Evolutionary conservation across 441 rosid species (phyloP).

Genomic region (Jatropha podagrica): DNA sequence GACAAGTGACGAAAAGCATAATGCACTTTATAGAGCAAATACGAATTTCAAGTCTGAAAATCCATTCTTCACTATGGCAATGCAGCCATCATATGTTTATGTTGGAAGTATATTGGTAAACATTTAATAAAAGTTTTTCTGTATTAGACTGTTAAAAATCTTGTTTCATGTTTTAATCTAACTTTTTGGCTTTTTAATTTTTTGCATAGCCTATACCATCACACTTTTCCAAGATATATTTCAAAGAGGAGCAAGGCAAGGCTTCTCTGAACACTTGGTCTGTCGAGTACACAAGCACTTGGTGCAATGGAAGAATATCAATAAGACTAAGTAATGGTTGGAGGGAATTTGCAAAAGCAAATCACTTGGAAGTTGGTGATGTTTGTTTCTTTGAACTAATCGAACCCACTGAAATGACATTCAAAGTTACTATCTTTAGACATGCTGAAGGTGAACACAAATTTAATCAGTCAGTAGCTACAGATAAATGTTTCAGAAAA

Average conservation of each 20-base stretch:
- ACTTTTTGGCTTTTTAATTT: neutral
- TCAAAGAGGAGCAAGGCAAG: neutral
- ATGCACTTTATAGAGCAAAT: no score
- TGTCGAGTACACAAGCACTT: neutral
- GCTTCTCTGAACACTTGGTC: neutral
- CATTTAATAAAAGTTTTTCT: neutral
- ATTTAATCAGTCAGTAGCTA: no score
- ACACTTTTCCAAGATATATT: slow-evolving; percentile 13
- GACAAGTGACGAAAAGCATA: no score
- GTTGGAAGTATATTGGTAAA: slow-evolving; percentile 14
- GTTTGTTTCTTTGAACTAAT: slow-evolving; percentile 30
- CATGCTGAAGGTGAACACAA: no score
- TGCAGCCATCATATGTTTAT: slow-evolving; percentile 26
- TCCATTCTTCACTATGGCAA: slow-evolving; percentile 25
- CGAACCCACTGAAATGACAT: neutral
- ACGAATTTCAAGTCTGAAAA: neutral
- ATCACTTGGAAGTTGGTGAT: neutral
- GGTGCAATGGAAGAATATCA: neutral
- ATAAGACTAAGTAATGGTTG: slow-evolving; percentile 13
- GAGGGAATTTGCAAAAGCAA: slow-evolving; percentile 15
- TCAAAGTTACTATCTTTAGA: slow-evolving; percentile 5
- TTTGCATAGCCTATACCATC: slow-evolving; percentile 3
- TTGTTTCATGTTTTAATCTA: neutral
- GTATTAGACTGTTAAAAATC: neutral
- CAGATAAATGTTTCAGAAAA: no score